phyloP scores from a whole-genome alignment of 2,329 filamentous ascomycete genomes.

The Grosmannia serpens region DNA sequence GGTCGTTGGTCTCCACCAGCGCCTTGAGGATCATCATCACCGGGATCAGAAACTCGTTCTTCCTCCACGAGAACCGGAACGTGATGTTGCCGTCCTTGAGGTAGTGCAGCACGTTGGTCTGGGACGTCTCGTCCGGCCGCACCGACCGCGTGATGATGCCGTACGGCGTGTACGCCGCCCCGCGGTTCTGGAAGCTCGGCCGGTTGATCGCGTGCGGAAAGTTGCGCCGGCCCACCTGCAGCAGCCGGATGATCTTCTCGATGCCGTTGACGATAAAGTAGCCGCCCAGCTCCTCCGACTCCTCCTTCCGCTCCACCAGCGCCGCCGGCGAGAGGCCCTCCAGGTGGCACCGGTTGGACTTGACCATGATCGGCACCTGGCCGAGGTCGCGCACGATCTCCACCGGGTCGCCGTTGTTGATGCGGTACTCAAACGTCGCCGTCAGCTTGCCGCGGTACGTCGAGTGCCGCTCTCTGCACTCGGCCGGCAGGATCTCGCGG shows the following conservation, averaged over 20 bases:
- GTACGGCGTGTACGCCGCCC: constrained; percentile 74
- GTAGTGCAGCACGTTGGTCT: constrained; percentile 95
- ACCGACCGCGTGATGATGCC: constrained; percentile 89
- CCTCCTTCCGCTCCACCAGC: constrained; percentile 80
- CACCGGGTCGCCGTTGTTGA: constrained; percentile 78
- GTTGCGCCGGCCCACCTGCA: constrained; percentile 83
- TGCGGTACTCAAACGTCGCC: constrained; percentile 69
- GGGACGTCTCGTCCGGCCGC: constrained; percentile 92
- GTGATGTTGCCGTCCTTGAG: constrained; percentile 92
- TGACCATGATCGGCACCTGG: constrained; percentile 85
- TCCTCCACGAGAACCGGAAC: constrained; percentile 95
- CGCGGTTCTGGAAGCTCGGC: constrained; percentile 79
- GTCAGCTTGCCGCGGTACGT: constrained; percentile 83
- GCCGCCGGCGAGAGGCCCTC: constrained; percentile 73
- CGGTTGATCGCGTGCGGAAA: constrained; percentile 91
- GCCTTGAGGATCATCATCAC: constrained; percentile 96
- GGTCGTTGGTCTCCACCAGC: constrained; percentile 87
- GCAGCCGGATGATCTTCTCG: constrained; percentile 88
- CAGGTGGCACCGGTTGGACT: constrained; percentile 86
- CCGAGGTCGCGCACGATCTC: constrained; percentile 80
- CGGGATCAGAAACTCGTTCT: constrained; percentile 92
- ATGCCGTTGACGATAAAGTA: constrained; percentile 98
- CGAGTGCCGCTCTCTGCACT: constrained; percentile 87
- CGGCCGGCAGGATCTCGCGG: constrained; percentile 78
- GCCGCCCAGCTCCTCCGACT: constrained; percentile 89